Base-by-base conservation (phyloP, 306 rosid genomes). In the Fragaria iinumae region DNA sequence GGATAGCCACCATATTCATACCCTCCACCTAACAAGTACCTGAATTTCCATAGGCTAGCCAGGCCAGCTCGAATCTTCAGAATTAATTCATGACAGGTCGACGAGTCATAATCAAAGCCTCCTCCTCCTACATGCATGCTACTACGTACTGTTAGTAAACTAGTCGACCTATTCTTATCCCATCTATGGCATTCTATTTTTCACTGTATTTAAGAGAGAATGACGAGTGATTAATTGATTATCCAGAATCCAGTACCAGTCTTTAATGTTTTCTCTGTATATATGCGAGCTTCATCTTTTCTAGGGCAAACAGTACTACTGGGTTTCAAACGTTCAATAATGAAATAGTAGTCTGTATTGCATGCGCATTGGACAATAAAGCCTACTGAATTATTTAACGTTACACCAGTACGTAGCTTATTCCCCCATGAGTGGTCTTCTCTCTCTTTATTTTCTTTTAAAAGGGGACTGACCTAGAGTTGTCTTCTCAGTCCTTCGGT, bases 71-170 rank as follows among this genome's bases (percentile, higher is more conserved):
- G 68, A 60, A 60, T 60, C 68, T 32, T 63, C 39, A 60, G 67
- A 60, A 29, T 60, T 6, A 60, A 5, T 60, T 6, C 67, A 25
- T 13, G 67, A 60, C 67, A 25, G 39, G 1, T 7, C 36, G 56
- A 18, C 2, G 69, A 60, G 77, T 74, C 77, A 74, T n/a, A 5
- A 47, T 74, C 60, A 74, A 0, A 10, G 18, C 43, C 57, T 25
- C 47, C 18, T 32, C 69, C 60, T 71, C n/a, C 21, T 27, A 14
- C 39, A 5, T 56, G 7, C 39, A 12, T 56, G 16, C 67, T 27
- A 27, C 67, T 3, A 21, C 65, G 11, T 21, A 27, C 9, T 27
- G 11, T n/a, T n/a, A 5, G 60, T 18, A 43, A 53, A 27, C 16
- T 34, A 16, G 45, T 36, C 12, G 10, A 41, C 55, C 69, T 57